Conservation (phyloP, 768 basidiomycete species). For the Lactarius sp. region DNA sequence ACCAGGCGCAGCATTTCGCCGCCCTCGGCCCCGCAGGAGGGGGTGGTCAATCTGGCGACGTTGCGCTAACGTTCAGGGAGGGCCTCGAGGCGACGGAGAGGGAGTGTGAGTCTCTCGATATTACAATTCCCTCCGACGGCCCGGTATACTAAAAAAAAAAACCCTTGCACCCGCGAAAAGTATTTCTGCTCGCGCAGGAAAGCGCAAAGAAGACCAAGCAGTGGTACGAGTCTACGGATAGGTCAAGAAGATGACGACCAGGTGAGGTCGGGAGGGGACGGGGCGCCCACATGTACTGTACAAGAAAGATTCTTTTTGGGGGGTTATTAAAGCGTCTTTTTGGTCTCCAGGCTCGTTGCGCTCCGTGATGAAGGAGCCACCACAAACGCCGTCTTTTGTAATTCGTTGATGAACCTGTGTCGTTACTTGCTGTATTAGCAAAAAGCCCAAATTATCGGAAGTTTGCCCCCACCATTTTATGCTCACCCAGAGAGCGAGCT, state of each 20-base stretch:
- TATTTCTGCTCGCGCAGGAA: slow-evolving; percentile 83
- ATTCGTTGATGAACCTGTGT: slow-evolving; percentile 62
- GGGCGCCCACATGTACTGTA: background rate
- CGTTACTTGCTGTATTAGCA: background rate
- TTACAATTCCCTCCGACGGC: background rate
- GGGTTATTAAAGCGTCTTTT: slow-evolving; percentile 11
- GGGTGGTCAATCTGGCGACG: slow-evolving; percentile 48
- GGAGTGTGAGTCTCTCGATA: slow-evolving; percentile 57
- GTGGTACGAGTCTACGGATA: slow-evolving; percentile 80
- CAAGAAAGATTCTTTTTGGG: background rate
- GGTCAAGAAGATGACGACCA: slow-evolving; percentile 38
- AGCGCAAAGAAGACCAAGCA: slow-evolving; percentile 68
- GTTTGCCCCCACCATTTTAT: slow-evolving; percentile 64
- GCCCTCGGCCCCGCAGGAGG: slow-evolving; percentile 55
- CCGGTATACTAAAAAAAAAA: background rate
- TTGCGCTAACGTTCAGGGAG: slow-evolving; percentile 76
- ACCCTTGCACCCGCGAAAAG: slow-evolving; percentile 36
- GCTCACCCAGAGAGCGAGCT: slow-evolving; percentile 67
- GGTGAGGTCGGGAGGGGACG: background rate
- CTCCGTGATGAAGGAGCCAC: background rate
- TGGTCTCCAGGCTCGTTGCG: slow-evolving; percentile 7
- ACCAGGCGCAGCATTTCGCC: slow-evolving; percentile 88
- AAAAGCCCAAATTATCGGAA: background rate
- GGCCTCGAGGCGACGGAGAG: slow-evolving; percentile 91
- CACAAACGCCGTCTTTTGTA: slow-evolving; percentile 28